Conservation (phyloP, 495 filamentous ascomycete genomes). For the Aspergillus wentii region DNA sequence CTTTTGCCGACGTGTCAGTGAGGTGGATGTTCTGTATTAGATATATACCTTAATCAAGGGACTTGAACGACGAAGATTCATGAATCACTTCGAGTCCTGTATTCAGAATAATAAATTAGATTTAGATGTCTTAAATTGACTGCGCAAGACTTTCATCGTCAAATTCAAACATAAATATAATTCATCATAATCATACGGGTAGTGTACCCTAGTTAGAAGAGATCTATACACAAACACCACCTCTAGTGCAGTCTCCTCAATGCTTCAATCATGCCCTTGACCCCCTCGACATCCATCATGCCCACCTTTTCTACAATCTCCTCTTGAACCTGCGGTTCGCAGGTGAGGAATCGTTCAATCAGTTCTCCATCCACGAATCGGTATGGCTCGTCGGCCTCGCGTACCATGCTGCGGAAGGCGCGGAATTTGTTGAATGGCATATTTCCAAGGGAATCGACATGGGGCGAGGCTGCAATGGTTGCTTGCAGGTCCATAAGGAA, state of each 20-base stretch:
- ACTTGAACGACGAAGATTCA: background rate
- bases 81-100: background rate
- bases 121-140: too few species aligned
- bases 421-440: constrained; percentile 75
- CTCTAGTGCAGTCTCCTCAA: constrained; percentile 66
- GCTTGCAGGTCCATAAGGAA: constrained; percentile 80
- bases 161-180: too few species aligned
- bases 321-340: constrained; percentile 57
- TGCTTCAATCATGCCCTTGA: constrained; percentile 69
- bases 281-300: constrained; percentile 58
- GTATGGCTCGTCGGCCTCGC: constrained; percentile 69
- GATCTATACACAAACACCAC: too few species aligned
- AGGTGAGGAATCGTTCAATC: constrained; percentile 77
- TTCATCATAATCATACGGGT: too few species aligned
- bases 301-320: constrained; percentile 56
- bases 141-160: too few species aligned
- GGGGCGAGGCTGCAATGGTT: constrained; percentile 56
- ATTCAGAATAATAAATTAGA: too few species aligned
- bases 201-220: too few species aligned
- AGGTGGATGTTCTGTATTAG: background rate
- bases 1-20: background rate
- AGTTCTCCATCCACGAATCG: constrained; percentile 92
- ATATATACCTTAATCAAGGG: background rate
- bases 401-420: constrained; percentile 65
- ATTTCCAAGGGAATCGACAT: constrained; percentile 62